Conservation (phyloP, 208 protist species). For the Leishmania gerbilli region DNA sequence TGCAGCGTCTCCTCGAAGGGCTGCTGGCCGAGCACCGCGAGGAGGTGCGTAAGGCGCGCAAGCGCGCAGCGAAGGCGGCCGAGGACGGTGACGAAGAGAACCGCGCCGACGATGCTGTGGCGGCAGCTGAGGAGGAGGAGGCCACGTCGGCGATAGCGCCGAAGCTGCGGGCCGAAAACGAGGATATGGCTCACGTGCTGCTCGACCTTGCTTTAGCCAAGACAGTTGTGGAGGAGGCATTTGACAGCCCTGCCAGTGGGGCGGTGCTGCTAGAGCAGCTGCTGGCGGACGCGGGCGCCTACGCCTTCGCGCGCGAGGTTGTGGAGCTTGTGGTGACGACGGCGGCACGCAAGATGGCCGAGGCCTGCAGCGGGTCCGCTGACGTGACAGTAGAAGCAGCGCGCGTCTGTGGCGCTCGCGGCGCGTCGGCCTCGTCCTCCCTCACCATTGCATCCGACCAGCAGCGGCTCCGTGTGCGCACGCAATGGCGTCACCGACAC, state of each 20-base stretch:
- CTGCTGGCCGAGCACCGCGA: conserved; percentile 46
- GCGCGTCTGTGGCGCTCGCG: background rate
- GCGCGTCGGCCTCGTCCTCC: conserved; percentile 3
- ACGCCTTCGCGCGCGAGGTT: conserved; percentile 48
- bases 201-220: conserved; percentile 72
- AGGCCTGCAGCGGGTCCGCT: conserved; percentile 22
- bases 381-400: conserved; percentile 4
- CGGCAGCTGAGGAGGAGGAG: conserved; percentile 9
- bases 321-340: conserved; percentile 33
- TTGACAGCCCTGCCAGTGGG: conserved; percentile 57
- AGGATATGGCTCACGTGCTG: conserved; percentile 52
- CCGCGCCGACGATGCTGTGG: background rate
- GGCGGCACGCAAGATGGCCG: conserved; percentile 34
- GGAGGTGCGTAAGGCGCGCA: conserved; percentile 29
- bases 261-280: conserved; percentile 47
- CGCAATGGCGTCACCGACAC: conserved; percentile 27
- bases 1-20: conserved; percentile 46
- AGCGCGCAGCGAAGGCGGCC: conserved; percentile 4
- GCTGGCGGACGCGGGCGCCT: conserved; percentile 43
- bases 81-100: conserved; percentile 12
- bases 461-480: conserved; percentile 26
- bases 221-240: conserved; percentile 70
- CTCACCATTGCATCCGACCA: conserved; percentile 30
- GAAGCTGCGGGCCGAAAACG: conserved; percentile 64
- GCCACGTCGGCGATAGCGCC: conserved; percentile 29